Evolutionary conservation across 148 eudicot species (phyloP).

Genomic region (Fagopyrum tataricum): DNA sequence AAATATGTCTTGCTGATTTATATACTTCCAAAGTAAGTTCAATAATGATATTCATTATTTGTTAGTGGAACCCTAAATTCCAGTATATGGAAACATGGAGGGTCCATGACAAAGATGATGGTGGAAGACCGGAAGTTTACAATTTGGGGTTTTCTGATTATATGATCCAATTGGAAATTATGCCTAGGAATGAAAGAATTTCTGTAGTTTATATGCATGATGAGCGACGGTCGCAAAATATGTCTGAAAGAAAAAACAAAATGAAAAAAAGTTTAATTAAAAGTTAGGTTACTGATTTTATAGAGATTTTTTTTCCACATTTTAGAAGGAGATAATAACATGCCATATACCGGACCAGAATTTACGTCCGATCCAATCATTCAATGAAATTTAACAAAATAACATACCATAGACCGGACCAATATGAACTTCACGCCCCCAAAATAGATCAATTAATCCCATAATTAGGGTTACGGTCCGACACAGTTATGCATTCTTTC

Average conservation of each 20-base stretch:
- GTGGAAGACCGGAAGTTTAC: neutral
- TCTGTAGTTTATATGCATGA: neutral
- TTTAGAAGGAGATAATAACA: no score
- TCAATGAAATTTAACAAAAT: no score
- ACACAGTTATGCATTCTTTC: no score
- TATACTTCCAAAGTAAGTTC: neutral
- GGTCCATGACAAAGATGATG: conserved; percentile 10
- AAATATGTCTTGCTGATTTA: neutral
- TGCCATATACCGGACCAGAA: no score
- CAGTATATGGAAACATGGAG: conserved; percentile 3
- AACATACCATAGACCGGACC: no score
- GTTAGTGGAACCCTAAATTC: neutral
- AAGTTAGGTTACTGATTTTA: no score
- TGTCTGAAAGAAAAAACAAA: neutral
- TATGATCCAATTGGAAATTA: neutral
- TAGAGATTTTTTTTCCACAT: no score
- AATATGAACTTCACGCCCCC: no score
- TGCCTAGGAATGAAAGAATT: neutral
- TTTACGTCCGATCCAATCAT: no score
- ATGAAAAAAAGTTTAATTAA: no score
- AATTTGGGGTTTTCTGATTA: neutral
- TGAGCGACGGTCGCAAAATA: neutral
- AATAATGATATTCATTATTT: neutral
- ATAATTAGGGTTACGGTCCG: no score
- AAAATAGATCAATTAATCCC: no score